Evolutionary conservation across 2,329 filamentous ascomycete species (phyloP), one percentile per base, ranked within the genome.

Genomic region (Dichotomopilus funicola): DNA sequence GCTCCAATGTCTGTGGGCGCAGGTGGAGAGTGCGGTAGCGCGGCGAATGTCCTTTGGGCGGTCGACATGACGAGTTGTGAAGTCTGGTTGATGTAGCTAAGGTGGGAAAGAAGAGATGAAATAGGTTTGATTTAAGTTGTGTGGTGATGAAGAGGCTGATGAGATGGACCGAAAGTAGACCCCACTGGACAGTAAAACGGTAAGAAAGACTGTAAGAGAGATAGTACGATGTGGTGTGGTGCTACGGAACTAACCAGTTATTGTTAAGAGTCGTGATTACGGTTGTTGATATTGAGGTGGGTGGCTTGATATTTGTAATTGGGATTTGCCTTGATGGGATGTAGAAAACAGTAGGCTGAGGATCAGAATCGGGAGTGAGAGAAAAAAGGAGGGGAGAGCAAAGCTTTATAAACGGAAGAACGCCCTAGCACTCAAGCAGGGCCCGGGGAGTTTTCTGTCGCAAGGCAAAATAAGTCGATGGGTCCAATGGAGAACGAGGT

Each of bases 1-100:
- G 69, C 67, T 5, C 65, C 63, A 6, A 70, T 48, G 49, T 69
- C 64, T 12, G 61, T 47, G 4, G 67, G 66, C 9, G 67, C 63
- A 0, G 66, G 61, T 5, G 67, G 62, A 4, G 64, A 65, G 27
- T 64, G 53, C 50, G 59, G 54, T 44, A 65, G 59, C 31, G 64
- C 56, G 33, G 55, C 61, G 9, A 60, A 62, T 45, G 61, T 9
- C 35, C 31, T n/a, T 47, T 48, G 54, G 8, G 49, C 9, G 13
- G 52, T 19, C 33, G 57, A 53, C 57, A 59, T 59, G 35, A 33
- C 42, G 43, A 19, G 11, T 11, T 19, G 19, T 6, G 12, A 13
- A 4, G 33, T 48, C 13, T 46, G 11, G 37, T 7, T 42, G 12
- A n/a, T 42, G 37, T 12, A 38, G 37, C 19, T 27, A 27, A 27